A percentile compares a stretch with the other conserved stretches of the same genome.
phyloP scores from a whole-genome alignment of 2,329 filamentous ascomycete genomes.

The Diaporthe sp. region DNA sequence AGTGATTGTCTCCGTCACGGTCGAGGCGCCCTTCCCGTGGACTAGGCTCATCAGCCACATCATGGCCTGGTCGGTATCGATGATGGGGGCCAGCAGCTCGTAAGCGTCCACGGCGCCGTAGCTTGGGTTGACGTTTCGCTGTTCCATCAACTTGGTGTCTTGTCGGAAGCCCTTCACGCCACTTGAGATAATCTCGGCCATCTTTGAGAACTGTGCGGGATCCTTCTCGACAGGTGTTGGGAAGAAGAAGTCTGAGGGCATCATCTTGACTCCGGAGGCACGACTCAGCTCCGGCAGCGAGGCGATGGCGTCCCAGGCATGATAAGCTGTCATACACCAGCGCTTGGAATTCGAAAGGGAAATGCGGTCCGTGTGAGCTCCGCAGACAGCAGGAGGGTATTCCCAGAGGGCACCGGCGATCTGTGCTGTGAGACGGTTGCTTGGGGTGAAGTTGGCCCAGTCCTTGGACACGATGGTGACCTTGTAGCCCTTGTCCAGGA shows the following conservation, averaged over 20 bases:
- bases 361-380: constrained; percentile 57
- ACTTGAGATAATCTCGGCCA: constrained; percentile 55
- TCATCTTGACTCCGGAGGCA: constrained; percentile 55
- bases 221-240: constrained; percentile 52
- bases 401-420: constrained; percentile 64
- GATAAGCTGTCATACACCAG: constrained; percentile 59
- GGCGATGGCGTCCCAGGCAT: constrained; percentile 57
- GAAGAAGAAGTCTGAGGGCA: constrained; percentile 57
- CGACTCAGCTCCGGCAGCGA: constrained; percentile 49
- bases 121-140: constrained; percentile 50
- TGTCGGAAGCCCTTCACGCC: constrained; percentile 56
- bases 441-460: constrained; percentile 53
- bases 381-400: constrained; percentile 60
- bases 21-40: constrained; percentile 55
- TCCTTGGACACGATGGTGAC: constrained; percentile 60
- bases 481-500: constrained; percentile 59
- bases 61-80: constrained; percentile 62
- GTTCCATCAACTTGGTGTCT: constrained; percentile 52
- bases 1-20: constrained; percentile 55
- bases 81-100: constrained; percentile 59
- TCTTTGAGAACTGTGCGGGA: constrained; percentile 52
- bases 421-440: constrained; percentile 59
- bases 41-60: constrained; percentile 57
- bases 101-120: constrained; percentile 59
- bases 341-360: constrained; percentile 56